A percentile compares a stretch with the other conserved stretches of the same genome.
phyloP scores from a whole-genome alignment of 2,329 filamentous ascomycete species.

The Diaporthe humulicola region DNA sequence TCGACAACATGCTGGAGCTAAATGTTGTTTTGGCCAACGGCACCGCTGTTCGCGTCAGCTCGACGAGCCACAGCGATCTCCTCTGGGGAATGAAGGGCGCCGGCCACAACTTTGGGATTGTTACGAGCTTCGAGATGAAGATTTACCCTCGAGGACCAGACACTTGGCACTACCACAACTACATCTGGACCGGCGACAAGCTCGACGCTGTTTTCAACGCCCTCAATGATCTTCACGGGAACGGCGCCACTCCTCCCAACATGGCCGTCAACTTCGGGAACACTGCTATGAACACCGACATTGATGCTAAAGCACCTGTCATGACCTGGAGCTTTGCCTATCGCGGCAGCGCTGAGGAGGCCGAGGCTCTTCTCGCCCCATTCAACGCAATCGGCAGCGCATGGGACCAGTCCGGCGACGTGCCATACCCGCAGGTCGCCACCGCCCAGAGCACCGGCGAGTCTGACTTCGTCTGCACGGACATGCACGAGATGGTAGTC shows the following conservation, averaged over 20 bases:
- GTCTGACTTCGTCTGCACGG: no score
- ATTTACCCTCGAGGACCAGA: not conserved
- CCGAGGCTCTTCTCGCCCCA: no score
- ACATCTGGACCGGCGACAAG: slow-evolving; percentile 1
- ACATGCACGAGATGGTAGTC: no score
- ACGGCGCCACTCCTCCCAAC: not conserved
- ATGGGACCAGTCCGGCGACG: no score
- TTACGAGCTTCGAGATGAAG: not conserved
- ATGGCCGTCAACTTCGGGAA: not conserved
- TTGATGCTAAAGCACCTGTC: not conserved
- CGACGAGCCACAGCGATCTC: slow-evolving; percentile 50
- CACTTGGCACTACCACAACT: not conserved
- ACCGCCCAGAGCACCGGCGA: no score
- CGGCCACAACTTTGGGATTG: slow-evolving; percentile 43
- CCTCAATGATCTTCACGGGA: not conserved
- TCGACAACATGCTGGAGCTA: not conserved
- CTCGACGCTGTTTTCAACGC: not conserved
- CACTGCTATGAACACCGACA: not conserved
- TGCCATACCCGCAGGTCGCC: no score
- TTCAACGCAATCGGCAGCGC: no score
- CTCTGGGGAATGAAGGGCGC: slow-evolving; percentile 56
- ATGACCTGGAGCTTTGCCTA: not conserved
- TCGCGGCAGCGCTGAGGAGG: no score
- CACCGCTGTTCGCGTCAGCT: not conserved
- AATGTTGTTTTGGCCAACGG: not conserved